Conservation (phyloP, 306 rosid genomes). For the Inga oerstediana region DNA sequence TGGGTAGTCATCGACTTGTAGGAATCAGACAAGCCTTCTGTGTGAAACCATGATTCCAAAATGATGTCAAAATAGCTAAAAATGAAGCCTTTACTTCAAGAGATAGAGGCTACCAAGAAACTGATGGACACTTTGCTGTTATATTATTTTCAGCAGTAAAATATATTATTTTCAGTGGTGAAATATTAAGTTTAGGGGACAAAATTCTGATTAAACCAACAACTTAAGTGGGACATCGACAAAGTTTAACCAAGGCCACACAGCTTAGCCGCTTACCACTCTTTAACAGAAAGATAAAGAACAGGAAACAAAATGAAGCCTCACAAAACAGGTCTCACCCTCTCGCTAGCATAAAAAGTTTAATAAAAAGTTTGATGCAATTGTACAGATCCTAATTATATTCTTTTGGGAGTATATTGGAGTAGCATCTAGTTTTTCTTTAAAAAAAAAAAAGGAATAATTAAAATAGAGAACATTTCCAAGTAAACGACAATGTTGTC, state of each 20-base stretch:
- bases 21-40: conserved; percentile 13
- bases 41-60: conserved; percentile 5
- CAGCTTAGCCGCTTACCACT: neutral
- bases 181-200: neutral
- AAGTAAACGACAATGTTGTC: too few relatives aligned
- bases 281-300: neutral
- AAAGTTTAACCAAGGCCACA: neutral
- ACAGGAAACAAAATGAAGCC: neutral
- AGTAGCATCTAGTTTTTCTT: neutral
- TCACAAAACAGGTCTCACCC: neutral
- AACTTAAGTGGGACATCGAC: too few relatives aligned
- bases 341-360: neutral
- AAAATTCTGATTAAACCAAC: neutral
- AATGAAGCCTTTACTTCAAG: neutral
- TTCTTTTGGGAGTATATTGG: neutral
- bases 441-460: too few relatives aligned
- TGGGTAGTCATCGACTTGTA: conserved; percentile 13
- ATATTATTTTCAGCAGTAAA: too few relatives aligned
- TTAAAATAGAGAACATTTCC: too few relatives aligned
- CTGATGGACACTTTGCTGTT: neutral
- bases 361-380: neutral
- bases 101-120: neutral
- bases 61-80: conserved; percentile 16
- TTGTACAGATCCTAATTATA: neutral
- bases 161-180: neutral